Percentiles rank a stretch among this genome's conserved stretches.
Conservation (phyloP, 148 eudicot genomes). For the Persicaria maculosa region DNA sequence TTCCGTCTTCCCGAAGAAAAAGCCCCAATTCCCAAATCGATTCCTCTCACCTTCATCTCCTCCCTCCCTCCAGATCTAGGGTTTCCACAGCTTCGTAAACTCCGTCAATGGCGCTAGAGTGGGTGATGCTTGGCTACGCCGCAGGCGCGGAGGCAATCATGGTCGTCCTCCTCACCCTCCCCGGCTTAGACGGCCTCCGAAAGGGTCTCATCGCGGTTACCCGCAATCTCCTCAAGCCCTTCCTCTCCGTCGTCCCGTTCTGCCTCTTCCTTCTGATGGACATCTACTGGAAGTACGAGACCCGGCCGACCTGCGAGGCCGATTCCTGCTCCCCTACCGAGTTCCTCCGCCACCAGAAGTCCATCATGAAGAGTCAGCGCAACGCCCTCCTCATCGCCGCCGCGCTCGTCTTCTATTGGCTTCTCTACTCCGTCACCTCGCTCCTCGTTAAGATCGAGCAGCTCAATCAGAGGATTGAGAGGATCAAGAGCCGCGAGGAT, state of each 20-base stretch:
- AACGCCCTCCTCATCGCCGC: conserved; percentile 65
- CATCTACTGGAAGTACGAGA: conserved; percentile 86
- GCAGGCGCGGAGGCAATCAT: conserved; percentile 84
- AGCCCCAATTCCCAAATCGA: neutral
- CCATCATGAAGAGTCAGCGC: conserved; percentile 70
- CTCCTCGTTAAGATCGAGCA: conserved; percentile 50
- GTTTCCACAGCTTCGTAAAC: neutral
- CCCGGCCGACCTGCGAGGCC: conserved; percentile 48
- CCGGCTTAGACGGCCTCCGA: conserved; percentile 56
- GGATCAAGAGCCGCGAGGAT: conserved; percentile 42
- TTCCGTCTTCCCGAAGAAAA: neutral
- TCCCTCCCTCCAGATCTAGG: conserved; percentile 3
- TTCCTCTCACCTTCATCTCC: neutral
- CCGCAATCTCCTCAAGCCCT: conserved; percentile 56
- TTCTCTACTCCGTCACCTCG: conserved; percentile 60
- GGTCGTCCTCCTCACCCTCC: conserved; percentile 66
- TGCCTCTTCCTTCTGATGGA: conserved; percentile 55
- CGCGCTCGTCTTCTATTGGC: conserved; percentile 73
- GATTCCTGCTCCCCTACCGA: conserved; percentile 62
- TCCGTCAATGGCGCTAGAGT: conserved; percentile 62
- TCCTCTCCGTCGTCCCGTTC: conserved; percentile 60
- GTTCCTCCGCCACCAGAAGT: conserved; percentile 76
- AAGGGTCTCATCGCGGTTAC: conserved; percentile 59
- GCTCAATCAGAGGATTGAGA: conserved; percentile 54
- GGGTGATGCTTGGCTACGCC: conserved; percentile 81